A percentile compares a stretch with the other conserved stretches of the same genome.
Conservation (phyloP, 2,329 filamentous ascomycete genomes). For the Drechslerella coelobrocha region DNA sequence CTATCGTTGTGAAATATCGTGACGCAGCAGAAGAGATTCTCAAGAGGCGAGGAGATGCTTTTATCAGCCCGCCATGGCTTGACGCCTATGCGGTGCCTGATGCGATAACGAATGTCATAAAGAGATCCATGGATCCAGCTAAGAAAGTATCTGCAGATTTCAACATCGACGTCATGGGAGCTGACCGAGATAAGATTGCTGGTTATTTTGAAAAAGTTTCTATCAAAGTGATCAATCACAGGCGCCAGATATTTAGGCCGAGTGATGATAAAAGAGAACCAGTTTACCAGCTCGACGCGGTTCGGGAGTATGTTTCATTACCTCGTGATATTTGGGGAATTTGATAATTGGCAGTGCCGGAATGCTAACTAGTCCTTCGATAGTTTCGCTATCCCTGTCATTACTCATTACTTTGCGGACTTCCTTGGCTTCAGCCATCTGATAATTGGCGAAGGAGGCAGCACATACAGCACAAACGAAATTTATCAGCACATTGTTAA, state of each 20-base stretch:
- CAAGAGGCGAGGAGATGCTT: conserved; percentile 16
- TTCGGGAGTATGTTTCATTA: conserved; percentile 52
- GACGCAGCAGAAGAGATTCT: conserved; percentile 42
- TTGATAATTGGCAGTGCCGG: background rate
- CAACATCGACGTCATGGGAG: conserved; percentile 32
- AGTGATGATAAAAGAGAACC: conserved; percentile 18
- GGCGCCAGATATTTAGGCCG: conserved; percentile 27
- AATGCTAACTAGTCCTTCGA: background rate
- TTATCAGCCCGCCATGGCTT: conserved; percentile 40
- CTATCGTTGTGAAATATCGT: conserved; percentile 35
- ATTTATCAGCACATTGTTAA: conserved; percentile 55
- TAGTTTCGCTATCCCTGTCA: conserved; percentile 54
- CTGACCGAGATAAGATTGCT: conserved; percentile 24
- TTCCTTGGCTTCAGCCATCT: conserved; percentile 53
- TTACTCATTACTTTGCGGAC: conserved; percentile 57
- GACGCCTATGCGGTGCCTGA: conserved; percentile 35
- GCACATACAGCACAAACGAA: conserved; percentile 52
- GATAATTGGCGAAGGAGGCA: conserved; percentile 43
- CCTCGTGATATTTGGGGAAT: background rate
- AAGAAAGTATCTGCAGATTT: conserved; percentile 20
- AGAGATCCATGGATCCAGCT: conserved; percentile 22
- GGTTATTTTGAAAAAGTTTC: conserved; percentile 33
- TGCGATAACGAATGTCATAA: conserved; percentile 9
- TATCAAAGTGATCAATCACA: conserved; percentile 24
- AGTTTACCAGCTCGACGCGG: conserved; percentile 53